Conservation (phyloP, 2,329 filamentous ascomycete genomes). For the Fonsecaea pedrosoi region DNA sequence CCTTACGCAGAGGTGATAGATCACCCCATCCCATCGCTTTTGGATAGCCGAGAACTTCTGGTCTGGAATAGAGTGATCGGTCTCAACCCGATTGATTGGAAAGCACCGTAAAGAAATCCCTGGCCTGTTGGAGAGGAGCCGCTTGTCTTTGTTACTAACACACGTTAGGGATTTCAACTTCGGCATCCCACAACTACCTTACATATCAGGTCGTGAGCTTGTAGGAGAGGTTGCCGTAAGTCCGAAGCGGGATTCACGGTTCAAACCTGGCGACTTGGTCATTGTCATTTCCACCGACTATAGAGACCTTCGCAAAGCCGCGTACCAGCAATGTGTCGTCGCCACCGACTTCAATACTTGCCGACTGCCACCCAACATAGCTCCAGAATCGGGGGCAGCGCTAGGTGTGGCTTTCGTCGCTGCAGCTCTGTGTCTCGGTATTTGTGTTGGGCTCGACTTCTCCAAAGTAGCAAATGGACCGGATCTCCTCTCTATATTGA, state of each 20-base stretch:
- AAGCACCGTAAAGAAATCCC: slow-evolving; percentile 46
- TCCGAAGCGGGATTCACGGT: slow-evolving; percentile 53
- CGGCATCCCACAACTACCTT: slow-evolving; percentile 70
- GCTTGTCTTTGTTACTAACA: slow-evolving; percentile 1
- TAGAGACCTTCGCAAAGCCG: slow-evolving; percentile 72
- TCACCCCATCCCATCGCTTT: slow-evolving; percentile 22
- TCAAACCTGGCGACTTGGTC: slow-evolving; percentile 62
- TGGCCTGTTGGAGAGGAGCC: not conserved
- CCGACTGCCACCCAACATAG: slow-evolving; percentile 62
- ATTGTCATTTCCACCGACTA: slow-evolving; percentile 77
- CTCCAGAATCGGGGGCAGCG: slow-evolving; percentile 64
- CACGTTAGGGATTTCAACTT: slow-evolving; percentile 70
- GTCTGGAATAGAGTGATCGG: slow-evolving; percentile 57
- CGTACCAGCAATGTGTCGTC: slow-evolving; percentile 73
- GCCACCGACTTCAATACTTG: slow-evolving; percentile 70
- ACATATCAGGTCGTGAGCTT: slow-evolving; percentile 73
- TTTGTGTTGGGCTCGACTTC: slow-evolving; percentile 75
- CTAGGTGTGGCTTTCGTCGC: slow-evolving; percentile 76
- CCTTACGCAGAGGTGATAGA: slow-evolving; percentile 25
- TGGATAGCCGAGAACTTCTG: slow-evolving; percentile 31
- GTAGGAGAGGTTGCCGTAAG: slow-evolving; percentile 67
- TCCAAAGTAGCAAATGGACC: slow-evolving; percentile 59
- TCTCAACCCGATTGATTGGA: slow-evolving; percentile 79
- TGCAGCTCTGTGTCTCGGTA: slow-evolving; percentile 68
- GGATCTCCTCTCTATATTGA: slow-evolving; percentile 62